Conservation (phyloP, 495 filamentous ascomycete genomes). For the Cairneyella variabilis region DNA sequence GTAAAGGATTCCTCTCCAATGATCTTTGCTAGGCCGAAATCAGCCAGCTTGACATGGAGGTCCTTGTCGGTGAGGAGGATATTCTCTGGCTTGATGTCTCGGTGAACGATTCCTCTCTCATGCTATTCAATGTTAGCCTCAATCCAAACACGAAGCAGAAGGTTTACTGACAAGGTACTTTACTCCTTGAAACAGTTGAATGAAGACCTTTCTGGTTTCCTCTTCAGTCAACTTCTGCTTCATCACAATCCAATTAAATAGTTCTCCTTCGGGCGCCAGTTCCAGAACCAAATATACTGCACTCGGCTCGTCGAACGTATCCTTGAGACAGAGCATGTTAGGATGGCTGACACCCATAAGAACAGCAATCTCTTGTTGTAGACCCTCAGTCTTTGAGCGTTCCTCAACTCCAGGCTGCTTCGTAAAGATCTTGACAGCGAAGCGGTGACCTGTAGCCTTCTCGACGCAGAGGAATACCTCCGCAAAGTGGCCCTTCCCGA, state of each 20-base stretch:
- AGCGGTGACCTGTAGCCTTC: conserved; percentile 74
- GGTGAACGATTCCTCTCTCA: conserved; percentile 94
- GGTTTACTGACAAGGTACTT: conserved; percentile 79
- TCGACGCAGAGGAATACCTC: conserved; percentile 91
- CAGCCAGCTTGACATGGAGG: conserved; percentile 85
- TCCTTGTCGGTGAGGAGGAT: conserved; percentile 85
- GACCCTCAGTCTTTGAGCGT: conserved; percentile 71
- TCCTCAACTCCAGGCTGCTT: conserved; percentile 76
- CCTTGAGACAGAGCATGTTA: conserved; percentile 91
- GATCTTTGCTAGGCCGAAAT: conserved; percentile 98
- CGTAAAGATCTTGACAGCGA: conserved; percentile 92
- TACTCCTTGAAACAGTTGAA: conserved; percentile 87
- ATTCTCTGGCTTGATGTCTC: conserved; percentile 98
- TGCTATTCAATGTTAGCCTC: conserved; percentile 53
- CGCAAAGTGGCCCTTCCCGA: conserved; percentile 96
- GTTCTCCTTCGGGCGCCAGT: conserved; percentile 84
- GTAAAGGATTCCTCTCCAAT: conserved; percentile 99
- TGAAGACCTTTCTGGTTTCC: conserved; percentile 81
- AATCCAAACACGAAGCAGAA: background rate
- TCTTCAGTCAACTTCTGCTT: conserved; percentile 82
- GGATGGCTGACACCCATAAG: conserved; percentile 95
- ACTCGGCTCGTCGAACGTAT: conserved; percentile 88
- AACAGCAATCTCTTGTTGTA: conserved; percentile 95
- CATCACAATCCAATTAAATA: conserved; percentile 91
- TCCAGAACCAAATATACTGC: conserved; percentile 92